Base-by-base conservation (phyloP, 2,329 filamentous ascomycete species). In the Elsinoe perseae region DNA sequence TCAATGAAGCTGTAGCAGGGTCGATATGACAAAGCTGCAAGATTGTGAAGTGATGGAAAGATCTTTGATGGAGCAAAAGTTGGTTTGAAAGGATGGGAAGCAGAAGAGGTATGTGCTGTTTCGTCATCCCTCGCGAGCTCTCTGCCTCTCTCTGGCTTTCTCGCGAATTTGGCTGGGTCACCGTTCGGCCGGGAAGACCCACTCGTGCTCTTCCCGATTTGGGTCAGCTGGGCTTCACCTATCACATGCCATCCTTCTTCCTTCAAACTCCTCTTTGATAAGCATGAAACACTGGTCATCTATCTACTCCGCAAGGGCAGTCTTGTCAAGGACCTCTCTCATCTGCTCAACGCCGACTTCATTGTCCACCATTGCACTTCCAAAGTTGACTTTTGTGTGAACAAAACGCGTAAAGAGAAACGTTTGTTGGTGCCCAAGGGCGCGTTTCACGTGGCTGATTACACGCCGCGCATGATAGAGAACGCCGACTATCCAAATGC, bases 1-100 rank as follows among this genome's bases (percentile, higher is more conserved):
- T 52, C 48, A 52, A 38, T 27, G 48, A 52, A 52, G 48, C 48
- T 52, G 48, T n/a, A 52, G 20, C 16, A 4, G 48, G 23, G 4
- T 34, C 32, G 12, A 12, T 10, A 18, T 16, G 20, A 36, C 30
- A 36, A 36, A 14, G 12, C 18, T 38, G 18, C 3, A 9, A 52
- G 32, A 2, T 36, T 38, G 8, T 52, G 28, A 25, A 23, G 3
- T 12, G 30, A 52, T n/a, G n/a, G 12, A 34, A 28, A 38, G 2
- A 25, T 21, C 14, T 32, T 52, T 52, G 30, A 36, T 16, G 16
- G 32, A 36, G 16, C n/a, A 38, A 52, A n/a, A 52, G 20, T 52
- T 28, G 28, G 32, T 21, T 25, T 20, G 30, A 52, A 27, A 38
- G 25, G 48, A 18, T 42, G 38, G 30, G 9, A 42, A 44, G 40